Evolutionary conservation across 129 eudicot species (phyloP).

Genomic region (Chrysanthemum seticuspe): DNA sequence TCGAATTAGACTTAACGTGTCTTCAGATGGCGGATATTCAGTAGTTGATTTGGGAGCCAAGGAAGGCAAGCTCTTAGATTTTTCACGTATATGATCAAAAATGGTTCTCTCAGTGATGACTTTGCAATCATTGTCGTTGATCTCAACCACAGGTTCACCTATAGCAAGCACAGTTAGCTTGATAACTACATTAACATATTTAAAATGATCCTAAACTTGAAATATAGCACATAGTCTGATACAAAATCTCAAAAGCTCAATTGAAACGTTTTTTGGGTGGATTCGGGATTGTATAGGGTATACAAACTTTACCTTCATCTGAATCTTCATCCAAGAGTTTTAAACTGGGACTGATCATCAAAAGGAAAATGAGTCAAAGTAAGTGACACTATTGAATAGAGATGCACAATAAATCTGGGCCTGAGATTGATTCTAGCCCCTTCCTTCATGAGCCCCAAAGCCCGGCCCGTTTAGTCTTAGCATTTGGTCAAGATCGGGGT

Average conservation of each 20-base stretch:
- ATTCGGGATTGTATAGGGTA: not conserved
- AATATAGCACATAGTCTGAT: not conserved
- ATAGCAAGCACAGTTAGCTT: slow-evolving; percentile 24
- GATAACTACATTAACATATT: slow-evolving; percentile 12
- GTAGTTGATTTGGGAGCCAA: slow-evolving; percentile 35
- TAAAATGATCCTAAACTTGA: slow-evolving; percentile 19
- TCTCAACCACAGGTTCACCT: slow-evolving; percentile 39
- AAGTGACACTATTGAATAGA: not conserved
- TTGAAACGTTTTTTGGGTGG: not conserved
- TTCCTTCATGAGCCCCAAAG: too few species aligned
- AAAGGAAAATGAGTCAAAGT: slow-evolving; percentile 6
- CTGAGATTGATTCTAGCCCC: too few species aligned
- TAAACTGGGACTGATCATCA: slow-evolving; percentile 76
- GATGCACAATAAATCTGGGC: too few species aligned
- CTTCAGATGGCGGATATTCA: slow-evolving; percentile 56
- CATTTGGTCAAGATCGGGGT: too few species aligned
- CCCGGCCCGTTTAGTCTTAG: too few species aligned
- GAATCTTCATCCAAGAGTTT: slow-evolving; percentile 83
- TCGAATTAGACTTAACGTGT: slow-evolving; percentile 51
- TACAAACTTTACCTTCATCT: slow-evolving; percentile 50
- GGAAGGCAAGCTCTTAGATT: slow-evolving; percentile 68
- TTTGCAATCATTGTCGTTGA: slow-evolving; percentile 58
- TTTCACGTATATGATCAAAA: slow-evolving; percentile 79
- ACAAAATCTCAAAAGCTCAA: slow-evolving; percentile 9
- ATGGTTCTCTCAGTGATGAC: slow-evolving; percentile 57